Evolutionary conservation across 148 eudicot genomes (phyloP).

Genomic region (Silene conica): DNA sequence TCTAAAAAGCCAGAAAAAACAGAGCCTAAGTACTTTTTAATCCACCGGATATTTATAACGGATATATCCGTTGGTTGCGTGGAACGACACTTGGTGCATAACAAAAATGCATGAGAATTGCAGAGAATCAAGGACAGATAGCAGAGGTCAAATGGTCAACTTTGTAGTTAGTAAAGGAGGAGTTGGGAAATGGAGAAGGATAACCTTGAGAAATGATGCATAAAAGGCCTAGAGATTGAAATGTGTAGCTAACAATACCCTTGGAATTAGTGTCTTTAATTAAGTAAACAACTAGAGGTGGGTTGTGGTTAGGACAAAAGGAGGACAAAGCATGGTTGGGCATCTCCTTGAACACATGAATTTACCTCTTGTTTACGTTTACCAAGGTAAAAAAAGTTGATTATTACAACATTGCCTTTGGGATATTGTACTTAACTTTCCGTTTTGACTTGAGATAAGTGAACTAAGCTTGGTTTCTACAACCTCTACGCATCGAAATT

Average conservation of each 20-base stretch:
- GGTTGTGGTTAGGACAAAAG: neutral
- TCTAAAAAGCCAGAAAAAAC: too few species aligned
- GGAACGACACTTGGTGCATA: too few species aligned
- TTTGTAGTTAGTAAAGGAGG: neutral
- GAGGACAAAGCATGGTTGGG: conserved; percentile 11
- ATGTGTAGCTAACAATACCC: neutral
- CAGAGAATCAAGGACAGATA: neutral
- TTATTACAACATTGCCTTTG: neutral
- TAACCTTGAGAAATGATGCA: conserved; percentile 14
- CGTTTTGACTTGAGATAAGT: neutral
- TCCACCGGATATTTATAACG: too few species aligned
- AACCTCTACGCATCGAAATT: neutral
- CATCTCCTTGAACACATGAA: conserved; percentile 4
- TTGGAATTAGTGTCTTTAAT: conserved; percentile 3
- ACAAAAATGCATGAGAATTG: neutral
- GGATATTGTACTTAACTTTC: conserved; percentile 5
- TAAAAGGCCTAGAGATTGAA: conserved; percentile 7
- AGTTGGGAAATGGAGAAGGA: conserved; percentile 6
- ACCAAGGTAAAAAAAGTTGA: neutral
- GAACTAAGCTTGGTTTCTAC: neutral
- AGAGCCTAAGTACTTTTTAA: too few species aligned
- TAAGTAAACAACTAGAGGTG: neutral
- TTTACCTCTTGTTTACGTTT: neutral
- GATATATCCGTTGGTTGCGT: too few species aligned
- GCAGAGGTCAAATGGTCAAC: conserved; percentile 14